Base-by-base conservation (phyloP, 2,329 filamentous ascomycete genomes). In the Botrytis cinerea region DNA sequence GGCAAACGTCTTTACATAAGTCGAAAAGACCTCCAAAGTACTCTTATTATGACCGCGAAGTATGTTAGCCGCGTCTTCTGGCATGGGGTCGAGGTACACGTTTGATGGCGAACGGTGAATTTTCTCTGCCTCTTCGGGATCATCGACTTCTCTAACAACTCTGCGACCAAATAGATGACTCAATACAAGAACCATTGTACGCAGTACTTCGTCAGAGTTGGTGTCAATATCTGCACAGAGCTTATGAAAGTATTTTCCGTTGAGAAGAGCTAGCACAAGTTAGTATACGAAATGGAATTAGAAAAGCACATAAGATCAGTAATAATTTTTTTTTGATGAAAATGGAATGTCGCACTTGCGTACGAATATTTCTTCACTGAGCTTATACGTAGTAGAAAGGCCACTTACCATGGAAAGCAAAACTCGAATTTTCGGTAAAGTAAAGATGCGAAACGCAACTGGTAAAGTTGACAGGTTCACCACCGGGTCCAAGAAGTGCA, bases 361-460 rank as follows among this genome's bases (percentile, higher is more conserved):
- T 28, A 28, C n/a, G 1, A 18, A 18, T 14, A 28, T 28, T 18
- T 57, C 25, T n/a, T 28, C 5, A 28, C 51, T 18, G 14, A 16
- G 25, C n/a, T 28, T 28, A 9, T 28, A 18, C 2, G 51, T 28
- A 57, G 60, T 32, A 22, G n/a, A 40, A 14, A 32, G 12, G 28
- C 18, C 2, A 73, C 75, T 75, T 79, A 80, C 79, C 89, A 79
- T 95, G 92, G 81, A 95, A 93, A 0, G 92, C 91, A 79, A 95
- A 94, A 8, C 88, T 89, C 0, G 90, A 89, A 77, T 92, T 93
- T 77, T 94, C 92, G 0, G 91, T 92, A 78, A 90, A 94, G 82
- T 94, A 94, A 1, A 95, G 83, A 81, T 94, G 92, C 0, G 89
- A 88, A 0, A 94, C 87, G 5, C 89, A 85, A 0, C 90, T 89